Conservation (phyloP, 2,329 filamentous ascomycete genomes). For the Geosmithia flava region DNA sequence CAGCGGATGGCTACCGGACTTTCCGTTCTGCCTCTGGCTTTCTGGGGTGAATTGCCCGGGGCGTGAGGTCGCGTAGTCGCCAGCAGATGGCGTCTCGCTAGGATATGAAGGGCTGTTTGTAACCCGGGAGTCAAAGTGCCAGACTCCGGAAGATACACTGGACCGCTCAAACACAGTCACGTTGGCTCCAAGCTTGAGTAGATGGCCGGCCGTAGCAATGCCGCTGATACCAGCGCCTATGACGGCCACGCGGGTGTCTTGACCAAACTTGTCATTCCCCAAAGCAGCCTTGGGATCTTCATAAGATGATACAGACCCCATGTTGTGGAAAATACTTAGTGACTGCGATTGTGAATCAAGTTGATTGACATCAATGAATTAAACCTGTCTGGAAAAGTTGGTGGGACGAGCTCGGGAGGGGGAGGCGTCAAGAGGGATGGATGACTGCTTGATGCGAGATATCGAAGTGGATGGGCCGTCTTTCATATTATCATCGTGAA, state of each 20-base stretch:
- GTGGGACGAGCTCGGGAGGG: background rate
- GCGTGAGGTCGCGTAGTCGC: conserved; percentile 11
- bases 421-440: background rate
- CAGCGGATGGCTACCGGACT: conserved; percentile 1
- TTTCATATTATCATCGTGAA: background rate
- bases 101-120: conserved; percentile 19
- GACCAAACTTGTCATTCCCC: conserved; percentile 3
- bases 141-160: conserved; percentile 20
- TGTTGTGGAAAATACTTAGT: background rate
- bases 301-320: background rate
- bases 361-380: background rate
- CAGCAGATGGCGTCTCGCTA: conserved; percentile 12
- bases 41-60: conserved; percentile 1
- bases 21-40: background rate
- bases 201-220: conserved; percentile 22
- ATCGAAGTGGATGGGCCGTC: background rate
- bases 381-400: background rate
- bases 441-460: too few relatives aligned
- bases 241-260: conserved; percentile 16
- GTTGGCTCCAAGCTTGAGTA: conserved; percentile 18
- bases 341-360: too few relatives aligned
- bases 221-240: conserved; percentile 27
- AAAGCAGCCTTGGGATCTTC: background rate
- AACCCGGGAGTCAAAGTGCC: conserved; percentile 20
- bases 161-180: conserved; percentile 26